Percentiles rank a stretch among this genome's conserved stretches.
These are phyloP conservation scores for Cotoneaster glaucophyllus DNA, from an alignment of 306 rosid species.

Conservation along the genomic window DNA sequence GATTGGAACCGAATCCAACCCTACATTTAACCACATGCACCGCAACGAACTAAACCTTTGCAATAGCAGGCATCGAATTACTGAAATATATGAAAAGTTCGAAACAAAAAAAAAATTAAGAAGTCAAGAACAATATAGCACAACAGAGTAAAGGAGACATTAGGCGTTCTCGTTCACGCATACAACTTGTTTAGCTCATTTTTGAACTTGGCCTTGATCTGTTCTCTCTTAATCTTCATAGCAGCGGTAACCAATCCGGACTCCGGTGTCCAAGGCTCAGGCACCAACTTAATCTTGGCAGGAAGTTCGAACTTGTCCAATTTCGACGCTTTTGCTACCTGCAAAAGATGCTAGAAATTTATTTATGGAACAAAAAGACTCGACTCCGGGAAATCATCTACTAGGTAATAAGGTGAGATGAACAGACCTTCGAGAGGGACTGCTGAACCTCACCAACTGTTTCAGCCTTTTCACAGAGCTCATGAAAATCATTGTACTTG, in stretches of 20 bases:
- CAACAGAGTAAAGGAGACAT: neutral
- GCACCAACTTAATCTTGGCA: conserved; percentile 55
- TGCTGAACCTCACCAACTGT: conserved; percentile 60
- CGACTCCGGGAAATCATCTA: neutral
- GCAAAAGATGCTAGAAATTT: neutral
- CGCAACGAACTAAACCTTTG: neutral
- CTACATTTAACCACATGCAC: neutral
- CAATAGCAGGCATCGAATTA: neutral
- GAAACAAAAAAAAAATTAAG: neutral
- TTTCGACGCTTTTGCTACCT: conserved; percentile 65
- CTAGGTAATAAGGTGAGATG: neutral
- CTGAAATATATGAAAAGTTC: neutral
- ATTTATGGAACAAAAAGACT: neutral
- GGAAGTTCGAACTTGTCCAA: conserved; percentile 75
- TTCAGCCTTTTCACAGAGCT: conserved; percentile 71
- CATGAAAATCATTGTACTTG: conserved; percentile 44
- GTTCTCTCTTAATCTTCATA: conserved; percentile 84
- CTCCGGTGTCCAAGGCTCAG: conserved; percentile 88
- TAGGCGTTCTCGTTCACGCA: conserved; percentile 29
- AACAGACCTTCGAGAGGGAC: conserved; percentile 68
- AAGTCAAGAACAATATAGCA: neutral
- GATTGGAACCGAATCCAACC: too few relatives aligned
- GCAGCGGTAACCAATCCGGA: conserved; percentile 95
- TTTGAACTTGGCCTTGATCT: conserved; percentile 65
- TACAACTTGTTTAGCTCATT: conserved; percentile 60